These are phyloP conservation scores for Rosa persica DNA, from an alignment of 306 rosid species.

Conservation along the genomic window DNA sequence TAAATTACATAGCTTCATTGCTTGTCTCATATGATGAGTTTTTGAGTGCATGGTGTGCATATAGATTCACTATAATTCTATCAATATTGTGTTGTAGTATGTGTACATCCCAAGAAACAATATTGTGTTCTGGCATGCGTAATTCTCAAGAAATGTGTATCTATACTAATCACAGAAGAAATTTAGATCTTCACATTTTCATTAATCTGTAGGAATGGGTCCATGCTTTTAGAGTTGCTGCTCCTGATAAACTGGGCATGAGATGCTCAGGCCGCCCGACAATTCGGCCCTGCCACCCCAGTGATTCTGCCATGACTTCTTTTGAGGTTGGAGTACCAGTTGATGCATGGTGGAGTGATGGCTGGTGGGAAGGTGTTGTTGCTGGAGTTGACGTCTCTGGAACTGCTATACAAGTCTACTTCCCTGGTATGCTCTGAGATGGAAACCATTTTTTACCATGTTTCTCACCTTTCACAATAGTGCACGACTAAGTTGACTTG, in stretches of 20 bases:
- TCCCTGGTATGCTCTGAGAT: slow-evolving; percentile 52
- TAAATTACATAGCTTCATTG: not conserved
- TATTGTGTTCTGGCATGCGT: not conserved
- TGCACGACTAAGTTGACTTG: slow-evolving; percentile 21
- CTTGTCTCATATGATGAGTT: not conserved
- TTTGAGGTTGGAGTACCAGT: slow-evolving; percentile 65
- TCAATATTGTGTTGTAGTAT: not conserved
- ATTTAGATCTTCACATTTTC: slow-evolving; percentile 23
- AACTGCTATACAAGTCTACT: slow-evolving; percentile 56
- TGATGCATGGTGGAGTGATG: slow-evolving; percentile 83
- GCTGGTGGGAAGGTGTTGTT: slow-evolving; percentile 92
- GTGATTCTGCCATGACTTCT: slow-evolving; percentile 19
- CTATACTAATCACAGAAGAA: slow-evolving; percentile 19
- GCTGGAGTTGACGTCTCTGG: slow-evolving; percentile 43
- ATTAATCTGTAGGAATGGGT: slow-evolving; percentile 71
- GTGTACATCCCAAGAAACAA: not conserved
- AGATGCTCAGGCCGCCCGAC: slow-evolving; percentile 71
- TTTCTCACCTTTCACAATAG: slow-evolving; percentile 2
- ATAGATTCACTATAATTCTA: not conserved
- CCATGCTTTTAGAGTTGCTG: slow-evolving; percentile 59
- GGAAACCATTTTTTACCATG: not conserved
- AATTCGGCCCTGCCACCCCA: slow-evolving; percentile 59
- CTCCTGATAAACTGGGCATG: slow-evolving; percentile 66
- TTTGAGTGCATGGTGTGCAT: not conserved
- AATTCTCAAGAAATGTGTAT: not conserved